A percentile compares a stretch with the other conserved stretches of the same genome.
Evolutionary conservation across 441 rosid species (phyloP).

Genomic region (Breynia disticha): DNA sequence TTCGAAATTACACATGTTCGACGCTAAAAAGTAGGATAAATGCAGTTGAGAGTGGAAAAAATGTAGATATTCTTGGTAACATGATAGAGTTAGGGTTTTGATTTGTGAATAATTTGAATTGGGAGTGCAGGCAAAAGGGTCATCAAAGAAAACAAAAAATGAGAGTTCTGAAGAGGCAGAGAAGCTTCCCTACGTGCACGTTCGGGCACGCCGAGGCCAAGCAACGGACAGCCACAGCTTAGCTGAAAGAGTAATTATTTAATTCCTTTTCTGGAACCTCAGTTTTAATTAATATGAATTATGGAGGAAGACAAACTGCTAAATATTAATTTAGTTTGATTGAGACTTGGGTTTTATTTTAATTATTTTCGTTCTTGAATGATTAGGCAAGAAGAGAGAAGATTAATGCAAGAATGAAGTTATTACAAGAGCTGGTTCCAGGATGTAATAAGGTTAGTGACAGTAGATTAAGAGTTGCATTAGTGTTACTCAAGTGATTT

Average conservation of each 20-base stretch:
- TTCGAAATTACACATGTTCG: too few relatives aligned
- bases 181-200: constrained; percentile 89
- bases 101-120: neutral
- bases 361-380: neutral
- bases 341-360: constrained; percentile 14
- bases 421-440: constrained; percentile 53
- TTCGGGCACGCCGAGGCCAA: constrained; percentile 96
- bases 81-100: too few relatives aligned
- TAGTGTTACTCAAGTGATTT: too few relatives aligned
- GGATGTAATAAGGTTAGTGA: constrained; percentile 43
- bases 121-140: constrained; percentile 44
- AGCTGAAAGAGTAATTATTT: constrained; percentile 71
- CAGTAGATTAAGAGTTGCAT: constrained; percentile 5
- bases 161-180: constrained; percentile 51
- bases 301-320: neutral
- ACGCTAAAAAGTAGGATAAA: too few relatives aligned
- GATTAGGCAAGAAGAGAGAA: constrained; percentile 54
- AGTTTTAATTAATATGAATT: neutral
- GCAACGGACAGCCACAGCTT: constrained; percentile 99
- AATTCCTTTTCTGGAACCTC: constrained; percentile 6
- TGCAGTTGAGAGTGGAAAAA: too few relatives aligned
- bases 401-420: constrained; percentile 52
- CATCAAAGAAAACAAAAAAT: constrained; percentile 72
- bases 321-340: constrained; percentile 3
- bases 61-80: too few relatives aligned